Evolutionary conservation across 371 early-diverging fungal genomes (phyloP).

Genomic region (Mortierella sp.): DNA sequence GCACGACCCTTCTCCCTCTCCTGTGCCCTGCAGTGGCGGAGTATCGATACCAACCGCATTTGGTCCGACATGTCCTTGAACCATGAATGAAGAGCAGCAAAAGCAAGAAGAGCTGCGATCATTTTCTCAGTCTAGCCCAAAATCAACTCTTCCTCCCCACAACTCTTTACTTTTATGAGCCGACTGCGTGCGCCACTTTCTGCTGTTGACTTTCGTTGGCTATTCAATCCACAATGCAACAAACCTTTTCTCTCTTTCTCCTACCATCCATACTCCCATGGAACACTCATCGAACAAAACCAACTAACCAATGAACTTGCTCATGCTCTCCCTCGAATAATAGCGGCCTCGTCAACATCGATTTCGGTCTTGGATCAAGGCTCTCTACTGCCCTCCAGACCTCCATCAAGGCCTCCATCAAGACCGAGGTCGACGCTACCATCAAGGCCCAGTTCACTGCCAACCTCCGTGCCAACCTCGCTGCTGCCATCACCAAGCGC

Average conservation of each 20-base stretch:
- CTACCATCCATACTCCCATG: background rate
- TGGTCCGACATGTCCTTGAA: background rate
- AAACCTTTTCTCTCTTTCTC: background rate
- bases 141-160: background rate
- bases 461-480: conserved; percentile 41
- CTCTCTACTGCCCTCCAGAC: conserved; percentile 33
- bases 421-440: conserved; percentile 49
- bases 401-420: conserved; percentile 53
- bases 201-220: background rate
- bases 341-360: conserved; percentile 43
- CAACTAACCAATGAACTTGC: background rate
- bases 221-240: background rate
- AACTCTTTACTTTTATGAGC: background rate
- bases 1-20: background rate
- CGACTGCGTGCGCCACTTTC: background rate
- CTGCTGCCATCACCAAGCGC: conserved; percentile 39
- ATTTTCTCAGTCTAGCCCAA: background rate
- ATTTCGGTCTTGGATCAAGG: conserved; percentile 45
- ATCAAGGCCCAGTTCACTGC: conserved; percentile 48
- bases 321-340: background rate
- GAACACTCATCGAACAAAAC: too few species aligned
- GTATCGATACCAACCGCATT: background rate
- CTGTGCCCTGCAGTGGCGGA: conserved; percentile 1
- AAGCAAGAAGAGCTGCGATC: background rate
- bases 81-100: background rate